A percentile compares a stretch with the other conserved stretches of the same genome.
Conservation (phyloP, 2,329 filamentous ascomycete genomes). For the Paracoccidioides lutzii region DNA sequence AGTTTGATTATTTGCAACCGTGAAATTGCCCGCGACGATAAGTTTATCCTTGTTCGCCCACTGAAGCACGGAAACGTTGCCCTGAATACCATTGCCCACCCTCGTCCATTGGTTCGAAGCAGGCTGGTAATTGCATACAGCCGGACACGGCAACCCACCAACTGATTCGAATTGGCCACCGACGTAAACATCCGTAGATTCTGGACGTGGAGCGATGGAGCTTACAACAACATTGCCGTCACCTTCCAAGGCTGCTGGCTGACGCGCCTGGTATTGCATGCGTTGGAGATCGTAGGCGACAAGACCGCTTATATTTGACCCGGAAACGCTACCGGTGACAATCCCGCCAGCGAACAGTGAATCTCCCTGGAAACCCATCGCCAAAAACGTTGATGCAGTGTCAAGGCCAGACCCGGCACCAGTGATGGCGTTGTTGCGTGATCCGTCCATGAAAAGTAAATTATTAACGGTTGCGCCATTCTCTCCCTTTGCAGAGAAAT, state of each 20-base stretch:
- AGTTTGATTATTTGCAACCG: conserved; percentile 50
- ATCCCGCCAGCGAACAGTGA: conserved; percentile 72
- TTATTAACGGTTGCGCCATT: conserved; percentile 66
- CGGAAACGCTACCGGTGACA: conserved; percentile 57
- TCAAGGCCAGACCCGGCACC: conserved; percentile 52
- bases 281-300: conserved; percentile 63
- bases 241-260: conserved; percentile 65
- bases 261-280: conserved; percentile 48
- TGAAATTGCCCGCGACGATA: conserved; percentile 65
- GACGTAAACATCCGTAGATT: conserved; percentile 64
- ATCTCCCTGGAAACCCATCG: conserved; percentile 54
- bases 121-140: conserved; percentile 67
- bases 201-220: conserved; percentile 59
- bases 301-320: conserved; percentile 55
- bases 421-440: conserved; percentile 51
- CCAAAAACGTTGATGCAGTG: conserved; percentile 58
- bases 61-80: conserved; percentile 56
- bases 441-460: conserved; percentile 66
- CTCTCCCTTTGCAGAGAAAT: conserved; percentile 59
- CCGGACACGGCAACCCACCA: conserved; percentile 68
- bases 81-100: conserved; percentile 58
- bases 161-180: conserved; percentile 75
- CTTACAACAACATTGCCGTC: conserved; percentile 56
- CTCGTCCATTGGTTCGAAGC: conserved; percentile 63
- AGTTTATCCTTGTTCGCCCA: conserved; percentile 65